These are phyloP conservation scores for Tremella mesenterica DNA, from an alignment of 768 basidiomycete species.

Conservation along the genomic window DNA sequence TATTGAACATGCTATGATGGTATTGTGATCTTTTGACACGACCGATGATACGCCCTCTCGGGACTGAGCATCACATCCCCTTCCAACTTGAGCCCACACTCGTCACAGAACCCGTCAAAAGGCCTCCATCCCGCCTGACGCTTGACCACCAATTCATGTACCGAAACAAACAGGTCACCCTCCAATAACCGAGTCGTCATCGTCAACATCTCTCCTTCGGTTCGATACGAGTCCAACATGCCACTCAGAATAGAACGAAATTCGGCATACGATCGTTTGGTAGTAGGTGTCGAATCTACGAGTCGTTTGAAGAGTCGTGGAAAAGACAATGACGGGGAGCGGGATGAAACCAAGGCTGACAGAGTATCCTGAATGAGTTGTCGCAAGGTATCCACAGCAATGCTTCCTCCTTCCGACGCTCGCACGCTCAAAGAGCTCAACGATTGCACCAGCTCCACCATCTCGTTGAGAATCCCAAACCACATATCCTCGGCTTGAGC, in stretches of 20 bases:
- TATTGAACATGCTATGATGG: slow-evolving; percentile 23
- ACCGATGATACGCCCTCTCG: not conserved
- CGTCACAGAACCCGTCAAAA: not conserved
- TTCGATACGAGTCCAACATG: slow-evolving; percentile 92
- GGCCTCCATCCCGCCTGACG: slow-evolving; percentile 42
- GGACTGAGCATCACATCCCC: not conserved
- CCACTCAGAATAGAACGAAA: slow-evolving; percentile 81
- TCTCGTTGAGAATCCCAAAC: slow-evolving; percentile 73
- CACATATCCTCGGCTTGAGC: slow-evolving; percentile 66
- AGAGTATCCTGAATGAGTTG: slow-evolving; percentile 76
- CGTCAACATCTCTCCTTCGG: slow-evolving; percentile 78
- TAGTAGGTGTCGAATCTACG: slow-evolving; percentile 56
- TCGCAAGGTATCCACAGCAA: slow-evolving; percentile 54
- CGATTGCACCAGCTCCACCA: slow-evolving; percentile 69
- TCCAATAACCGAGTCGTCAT: slow-evolving; percentile 75
- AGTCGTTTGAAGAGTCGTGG: slow-evolving; percentile 86
- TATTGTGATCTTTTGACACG: not conserved
- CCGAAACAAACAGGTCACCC: slow-evolving; percentile 67
- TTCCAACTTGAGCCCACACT: slow-evolving; percentile 6
- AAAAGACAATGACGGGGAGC: slow-evolving; percentile 68
- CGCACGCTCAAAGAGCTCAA: not conserved
- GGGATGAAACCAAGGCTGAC: slow-evolving; percentile 72
- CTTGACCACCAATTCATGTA: slow-evolving; percentile 51
- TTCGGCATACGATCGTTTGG: slow-evolving; percentile 58
- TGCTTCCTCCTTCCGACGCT: not conserved